These are phyloP conservation scores for Akanthomyces uredinophilus DNA, from an alignment of 2,329 filamentous ascomycete species.

Conservation along the genomic window DNA sequence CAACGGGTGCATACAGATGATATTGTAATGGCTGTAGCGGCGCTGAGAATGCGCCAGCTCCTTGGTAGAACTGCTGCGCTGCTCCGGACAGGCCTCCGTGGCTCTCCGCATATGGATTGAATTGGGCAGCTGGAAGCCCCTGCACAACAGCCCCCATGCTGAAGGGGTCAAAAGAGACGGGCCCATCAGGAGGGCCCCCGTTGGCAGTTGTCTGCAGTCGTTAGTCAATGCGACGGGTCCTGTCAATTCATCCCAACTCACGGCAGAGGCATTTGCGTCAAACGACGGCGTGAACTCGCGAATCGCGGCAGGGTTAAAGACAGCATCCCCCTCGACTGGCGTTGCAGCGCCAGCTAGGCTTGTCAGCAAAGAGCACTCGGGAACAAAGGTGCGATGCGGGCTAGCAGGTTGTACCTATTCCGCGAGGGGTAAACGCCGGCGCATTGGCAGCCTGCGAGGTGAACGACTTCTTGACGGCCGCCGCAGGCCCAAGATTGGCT, in stretches of 20 bases:
- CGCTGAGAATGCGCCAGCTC: constrained; percentile 46
- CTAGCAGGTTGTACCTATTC: constrained; percentile 35
- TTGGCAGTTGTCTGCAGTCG: constrained; percentile 36
- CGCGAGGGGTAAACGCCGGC: constrained; percentile 75
- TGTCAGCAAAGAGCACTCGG: background rate
- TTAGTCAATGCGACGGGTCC: background rate
- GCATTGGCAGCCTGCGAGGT: constrained; percentile 88
- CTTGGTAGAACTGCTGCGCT: constrained; percentile 61
- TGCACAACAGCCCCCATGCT: constrained; percentile 52
- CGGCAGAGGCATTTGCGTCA: constrained; percentile 36
- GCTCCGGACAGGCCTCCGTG: constrained; percentile 51
- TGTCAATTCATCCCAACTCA: background rate
- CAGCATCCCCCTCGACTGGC: constrained; percentile 37
- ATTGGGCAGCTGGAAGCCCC: constrained; percentile 46
- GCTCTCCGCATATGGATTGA: constrained; percentile 77
- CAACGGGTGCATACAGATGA: constrained; percentile 86
- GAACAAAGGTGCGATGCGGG: no score
- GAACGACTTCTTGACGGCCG: constrained; percentile 67
- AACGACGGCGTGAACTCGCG: constrained; percentile 58
- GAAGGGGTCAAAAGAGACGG: constrained; percentile 56
- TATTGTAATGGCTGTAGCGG: constrained; percentile 71
- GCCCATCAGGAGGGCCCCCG: constrained; percentile 43
- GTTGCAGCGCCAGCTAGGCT: constrained; percentile 23
- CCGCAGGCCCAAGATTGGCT: constrained; percentile 40
- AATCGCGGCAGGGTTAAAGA: constrained; percentile 53